phyloP scores from a whole-genome alignment of 192 early-diverging fungal genomes.

The Podila epigama region DNA sequence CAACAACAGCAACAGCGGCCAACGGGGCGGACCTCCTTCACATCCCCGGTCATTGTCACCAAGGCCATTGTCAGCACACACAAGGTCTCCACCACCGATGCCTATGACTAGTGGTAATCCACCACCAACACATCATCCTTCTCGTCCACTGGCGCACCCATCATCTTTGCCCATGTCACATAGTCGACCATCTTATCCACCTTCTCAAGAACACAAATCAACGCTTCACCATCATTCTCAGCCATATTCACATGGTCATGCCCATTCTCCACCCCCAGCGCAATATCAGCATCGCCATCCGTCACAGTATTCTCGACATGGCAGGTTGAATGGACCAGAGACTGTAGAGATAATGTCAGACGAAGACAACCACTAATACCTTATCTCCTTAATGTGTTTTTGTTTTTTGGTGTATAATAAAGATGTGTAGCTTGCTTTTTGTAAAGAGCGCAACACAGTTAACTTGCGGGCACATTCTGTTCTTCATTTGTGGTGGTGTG shows the following conservation, averaged over 20 bases:
- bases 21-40: too few relatives aligned
- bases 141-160: background rate
- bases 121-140: background rate
- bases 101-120: too few relatives aligned
- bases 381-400: too few relatives aligned
- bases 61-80: background rate
- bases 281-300: background rate
- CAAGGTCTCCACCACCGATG: background rate
- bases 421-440: too few relatives aligned
- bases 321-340: too few relatives aligned
- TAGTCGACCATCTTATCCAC: background rate
- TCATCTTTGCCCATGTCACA: background rate
- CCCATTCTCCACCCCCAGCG: constrained; percentile 6
- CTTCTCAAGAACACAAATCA: background rate
- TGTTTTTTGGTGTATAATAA: too few relatives aligned
- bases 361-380: too few relatives aligned
- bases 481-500: too few relatives aligned
- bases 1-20: background rate
- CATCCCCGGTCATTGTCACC: background rate
- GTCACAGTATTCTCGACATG: background rate
- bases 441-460: too few relatives aligned
- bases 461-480: too few relatives aligned
- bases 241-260: background rate
- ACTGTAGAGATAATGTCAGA: too few relatives aligned
- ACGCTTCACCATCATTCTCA: too few relatives aligned